phyloP scores from a whole-genome alignment of 78 protist species.

The Dictyostelium capitatum region DNA sequence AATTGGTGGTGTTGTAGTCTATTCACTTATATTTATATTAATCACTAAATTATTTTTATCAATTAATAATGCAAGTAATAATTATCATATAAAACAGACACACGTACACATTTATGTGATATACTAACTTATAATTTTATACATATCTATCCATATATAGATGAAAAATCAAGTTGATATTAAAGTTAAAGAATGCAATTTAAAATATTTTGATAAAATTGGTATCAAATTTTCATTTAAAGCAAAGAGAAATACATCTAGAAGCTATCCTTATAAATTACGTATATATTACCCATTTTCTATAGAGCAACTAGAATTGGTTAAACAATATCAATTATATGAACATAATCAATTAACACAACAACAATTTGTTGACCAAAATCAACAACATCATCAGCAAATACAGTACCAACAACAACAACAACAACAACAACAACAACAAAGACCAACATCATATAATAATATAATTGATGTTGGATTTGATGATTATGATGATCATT shows the following conservation, averaged over 20 bases:
- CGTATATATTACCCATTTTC: background rate
- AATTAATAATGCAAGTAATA: background rate
- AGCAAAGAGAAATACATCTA: background rate
- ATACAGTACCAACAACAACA: background rate
- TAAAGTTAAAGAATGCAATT: conserved; percentile 4
- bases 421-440: background rate
- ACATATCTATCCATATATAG: background rate
- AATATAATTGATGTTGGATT: conserved; percentile 12
- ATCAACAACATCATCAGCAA: background rate
- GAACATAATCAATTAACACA: background rate
- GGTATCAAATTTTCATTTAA: conserved; percentile 3
- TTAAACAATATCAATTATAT: background rate
- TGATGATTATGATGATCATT: conserved; percentile 5
- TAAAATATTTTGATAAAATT: conserved; percentile 4
- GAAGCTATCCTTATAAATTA: background rate
- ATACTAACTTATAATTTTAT: no score
- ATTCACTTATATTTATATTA: background rate
- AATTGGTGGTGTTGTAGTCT: background rate
- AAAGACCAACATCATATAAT: background rate
- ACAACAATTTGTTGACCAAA: background rate
- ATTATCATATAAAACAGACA: no score
- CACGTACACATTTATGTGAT: no score
- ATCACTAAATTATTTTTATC: background rate
- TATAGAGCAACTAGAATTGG: background rate
- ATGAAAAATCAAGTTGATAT: conserved; percentile 4